Base-by-base conservation (phyloP, 208 protist genomes). In the Trypanosoma grayi region DNA sequence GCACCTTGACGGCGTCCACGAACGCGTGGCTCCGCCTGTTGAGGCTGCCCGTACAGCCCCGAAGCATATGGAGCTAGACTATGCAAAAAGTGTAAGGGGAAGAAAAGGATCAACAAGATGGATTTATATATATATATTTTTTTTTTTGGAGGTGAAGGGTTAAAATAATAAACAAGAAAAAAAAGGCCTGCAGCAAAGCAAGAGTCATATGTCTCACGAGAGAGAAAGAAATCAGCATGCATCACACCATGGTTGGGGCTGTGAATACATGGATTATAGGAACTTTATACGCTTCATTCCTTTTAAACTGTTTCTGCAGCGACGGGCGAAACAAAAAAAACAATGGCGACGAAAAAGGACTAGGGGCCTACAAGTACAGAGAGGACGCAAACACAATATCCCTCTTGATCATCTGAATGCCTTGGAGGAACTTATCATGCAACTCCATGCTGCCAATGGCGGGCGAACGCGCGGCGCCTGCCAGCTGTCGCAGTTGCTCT, bases 361-460 rank as follows among this genome's bases (percentile, higher is more conserved):
- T 30, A 2, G n/a, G 2, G 14, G 4, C 5, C 77, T 94, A 98
- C 63, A 98, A 59, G 70, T 99, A 99, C 18, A 99, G 73, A 6
- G 94, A 98, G n/a, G 97, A 98, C 31, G 98, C 97, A 65, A 99
- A 99, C 18, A 99, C 97, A 70, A 99, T 99, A 75, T 99, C 98
- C 30, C 98, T 85, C 73, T 99, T 99, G 56, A 99, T 98, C 22
- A 92, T 79, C 39, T 85, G 79, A 44, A 98, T 98, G 30, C 93
- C 97, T 61, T 98, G 85, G 4, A 98, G 78, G 68, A 99, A 99
- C 82, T 99, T 99, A 46, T 95, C 73, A 62, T 99, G 97, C 16
- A 99, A 79, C 47, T 98, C 97, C 34, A 91, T 85, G 70, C 98
- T 98, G 39, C 99, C 99, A 70, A 99, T 99, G 16, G 93, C 90